Evolutionary conservation across 2,329 filamentous ascomycete species (phyloP).

Genomic region (Colletotrichum camelliae): DNA sequence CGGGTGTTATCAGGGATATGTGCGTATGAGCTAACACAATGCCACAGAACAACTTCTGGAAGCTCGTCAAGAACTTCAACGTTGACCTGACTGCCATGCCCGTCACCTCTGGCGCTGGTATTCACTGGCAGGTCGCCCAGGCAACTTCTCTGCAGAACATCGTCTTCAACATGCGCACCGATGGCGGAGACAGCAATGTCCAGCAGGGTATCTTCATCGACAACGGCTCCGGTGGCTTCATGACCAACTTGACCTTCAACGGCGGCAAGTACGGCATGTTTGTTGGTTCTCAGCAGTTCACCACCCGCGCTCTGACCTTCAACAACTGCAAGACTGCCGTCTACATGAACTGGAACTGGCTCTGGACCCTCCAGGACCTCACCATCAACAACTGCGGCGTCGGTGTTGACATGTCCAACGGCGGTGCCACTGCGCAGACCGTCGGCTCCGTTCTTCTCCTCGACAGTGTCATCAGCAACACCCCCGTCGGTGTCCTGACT

Average conservation of each 20-base stretch:
- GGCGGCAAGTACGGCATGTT: constrained; percentile 81
- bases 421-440: constrained; percentile 66
- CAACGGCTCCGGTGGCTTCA: constrained; percentile 83
- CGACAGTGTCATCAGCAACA: constrained; percentile 81
- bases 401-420: constrained; percentile 79
- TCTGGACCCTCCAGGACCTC: constrained; percentile 80
- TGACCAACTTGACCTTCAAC: constrained; percentile 83
- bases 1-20: fast-evolving
- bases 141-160: constrained; percentile 83
- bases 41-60: constrained; percentile 67
- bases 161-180: constrained; percentile 77
- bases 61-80: constrained; percentile 81
- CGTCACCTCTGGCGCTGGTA: constrained; percentile 66
- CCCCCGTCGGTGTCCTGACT: constrained; percentile 77
- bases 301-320: constrained; percentile 82
- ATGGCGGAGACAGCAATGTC: constrained; percentile 66
- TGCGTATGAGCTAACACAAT: constrained; percentile 34
- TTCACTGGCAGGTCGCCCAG: constrained; percentile 88
- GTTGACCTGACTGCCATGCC: constrained; percentile 76
- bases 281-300: constrained; percentile 88
- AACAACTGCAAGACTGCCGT: constrained; percentile 83
- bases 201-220: constrained; percentile 86
- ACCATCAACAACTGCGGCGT: constrained; percentile 76
- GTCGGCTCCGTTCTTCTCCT: constrained; percentile 86
- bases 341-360: constrained; percentile 93